Conservation (phyloP, 805 yeast species). For the Yarrowia yakushimensis region DNA sequence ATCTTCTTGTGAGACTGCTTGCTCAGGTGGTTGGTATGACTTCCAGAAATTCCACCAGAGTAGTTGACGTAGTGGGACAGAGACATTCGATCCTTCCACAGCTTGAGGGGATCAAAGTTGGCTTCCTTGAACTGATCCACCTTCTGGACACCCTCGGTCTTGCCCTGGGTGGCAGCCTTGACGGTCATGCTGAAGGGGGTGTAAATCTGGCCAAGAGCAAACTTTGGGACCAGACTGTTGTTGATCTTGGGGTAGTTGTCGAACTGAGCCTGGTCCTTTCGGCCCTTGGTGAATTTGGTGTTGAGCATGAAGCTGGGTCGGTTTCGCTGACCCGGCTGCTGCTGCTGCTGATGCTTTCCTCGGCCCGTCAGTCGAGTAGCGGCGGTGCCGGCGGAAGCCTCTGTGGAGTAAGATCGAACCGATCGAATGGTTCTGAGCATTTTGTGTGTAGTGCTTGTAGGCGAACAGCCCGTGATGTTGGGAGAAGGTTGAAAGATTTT, state of each 20-base stretch:
- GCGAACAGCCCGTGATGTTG: conserved; percentile 4
- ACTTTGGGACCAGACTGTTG: conserved; percentile 14
- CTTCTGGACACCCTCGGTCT: background rate
- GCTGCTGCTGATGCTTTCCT: background rate
- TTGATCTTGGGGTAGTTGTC: conserved; percentile 18
- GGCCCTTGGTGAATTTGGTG: background rate
- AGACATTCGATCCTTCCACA: conserved; percentile 54
- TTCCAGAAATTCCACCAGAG: conserved; percentile 73
- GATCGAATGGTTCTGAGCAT: conserved; percentile 20
- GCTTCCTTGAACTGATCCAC: conserved; percentile 35
- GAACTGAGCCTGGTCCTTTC: background rate
- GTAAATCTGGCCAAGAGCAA: conserved; percentile 7
- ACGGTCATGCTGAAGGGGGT: conserved; percentile 13
- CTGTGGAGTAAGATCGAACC: conserved; percentile 18
- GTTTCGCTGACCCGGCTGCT: background rate
- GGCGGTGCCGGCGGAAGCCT: background rate
- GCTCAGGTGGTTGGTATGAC: conserved; percentile 65
- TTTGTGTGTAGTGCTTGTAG: background rate
- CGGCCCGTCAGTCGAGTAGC: background rate
- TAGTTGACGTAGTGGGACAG: conserved; percentile 62
- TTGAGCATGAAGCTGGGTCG: background rate
- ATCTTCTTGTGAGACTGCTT: conserved; percentile 65
- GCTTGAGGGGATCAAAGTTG: conserved; percentile 30
- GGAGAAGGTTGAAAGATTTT: conserved; percentile 11
- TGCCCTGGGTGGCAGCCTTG: conserved; percentile 9